A percentile compares a stretch with the other conserved stretches of the same genome.
phyloP scores from a whole-genome alignment of 306 rosid species.

The Vicia sativa region DNA sequence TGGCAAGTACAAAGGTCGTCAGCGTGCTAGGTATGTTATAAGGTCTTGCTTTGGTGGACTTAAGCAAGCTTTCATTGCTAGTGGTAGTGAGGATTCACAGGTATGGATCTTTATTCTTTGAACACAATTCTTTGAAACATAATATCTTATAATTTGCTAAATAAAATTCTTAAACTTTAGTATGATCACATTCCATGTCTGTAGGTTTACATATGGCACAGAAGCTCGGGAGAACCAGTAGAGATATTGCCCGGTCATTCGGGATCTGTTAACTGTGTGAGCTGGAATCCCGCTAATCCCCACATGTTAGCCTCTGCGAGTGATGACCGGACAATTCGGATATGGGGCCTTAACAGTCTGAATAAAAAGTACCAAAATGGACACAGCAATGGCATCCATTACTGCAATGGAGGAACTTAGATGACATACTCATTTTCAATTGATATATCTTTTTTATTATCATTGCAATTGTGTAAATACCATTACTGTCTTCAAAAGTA shows the following conservation, averaged over 20 bases:
- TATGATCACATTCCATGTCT: constrained; percentile 28
- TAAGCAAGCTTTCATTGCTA: constrained; percentile 85
- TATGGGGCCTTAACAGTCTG: constrained; percentile 86
- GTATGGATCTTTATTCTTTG: constrained; percentile 49
- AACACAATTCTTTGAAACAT: constrained; percentile 5
- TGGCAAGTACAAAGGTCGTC: constrained; percentile 80
- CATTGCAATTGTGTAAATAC: constrained; percentile 83
- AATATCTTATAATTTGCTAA: not conserved
- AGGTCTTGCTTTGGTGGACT: constrained; percentile 97
- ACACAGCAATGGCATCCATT: constrained; percentile 74
- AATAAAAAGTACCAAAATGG: constrained; percentile 57
- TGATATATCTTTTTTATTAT: constrained; percentile 46
- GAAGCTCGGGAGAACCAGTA: constrained; percentile 75
- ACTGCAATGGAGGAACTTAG: constrained; percentile 86
- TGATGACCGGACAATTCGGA: constrained; percentile 89
- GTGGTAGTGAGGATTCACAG: constrained; percentile 99
- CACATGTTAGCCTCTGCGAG: constrained; percentile 99
- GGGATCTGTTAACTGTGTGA: constrained; percentile 92
- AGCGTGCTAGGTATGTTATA: constrained; percentile 75
- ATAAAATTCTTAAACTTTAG: constrained; percentile 16
- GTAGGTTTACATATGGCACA: constrained; percentile 92
- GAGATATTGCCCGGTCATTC: constrained; percentile 87
- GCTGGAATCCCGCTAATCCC: constrained; percentile 95
- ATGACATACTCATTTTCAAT: constrained; percentile 44
- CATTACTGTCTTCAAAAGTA: constrained; percentile 53